Base-by-base conservation (phyloP, 2,329 filamentous ascomycete species). In the Magnaporthales sp. region DNA sequence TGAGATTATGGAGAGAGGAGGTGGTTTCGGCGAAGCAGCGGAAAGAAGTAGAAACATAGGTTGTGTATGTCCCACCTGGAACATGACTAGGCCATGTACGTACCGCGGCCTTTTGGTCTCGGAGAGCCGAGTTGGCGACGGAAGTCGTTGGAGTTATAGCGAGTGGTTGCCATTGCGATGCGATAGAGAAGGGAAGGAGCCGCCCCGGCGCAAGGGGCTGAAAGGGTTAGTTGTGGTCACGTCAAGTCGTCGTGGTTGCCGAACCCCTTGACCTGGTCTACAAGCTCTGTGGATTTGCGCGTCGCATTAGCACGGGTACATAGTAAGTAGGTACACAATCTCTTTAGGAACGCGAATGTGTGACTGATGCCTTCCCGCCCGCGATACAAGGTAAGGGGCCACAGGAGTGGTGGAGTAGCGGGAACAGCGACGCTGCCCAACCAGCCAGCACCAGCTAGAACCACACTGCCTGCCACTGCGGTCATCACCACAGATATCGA, bases 101-200 rank as follows among this genome's bases (percentile, higher is more conserved):
- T 63, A 65, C 64, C 64, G 77, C 83, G 81, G 71, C 80, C 80
- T 74, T 86, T 87, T 30, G 83, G 81, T 75, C 83, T 81, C 54
- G 84, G 84, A 68, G 84, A 86, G 70, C 82, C 83, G 70, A 84
- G 80, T 72, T 83, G 81, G 67, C 81, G 81, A 72, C 81, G 80
- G 69, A 83, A 76, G 73, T 84, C 81, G 73, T 77, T 75, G 68
- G 77, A 71, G 68, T 77, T 75, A 72, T 80, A 81, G 71, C 80
- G 79, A 72, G 80, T 78, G 66, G 80, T 77, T 71, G 80, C 79
- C 80, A 82, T 83, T 72, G n/a, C 54, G 54, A 26, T 24, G 54
- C 54, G 54, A 58, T 58, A 78, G 66, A 67, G 64, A 68, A 27
- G 69, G 67, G 63, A 51, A 22, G 64, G 56, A 60, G 31, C 46